Evolutionary conservation across 129 eudicot species (phyloP).

Genomic region (Centrapalus pauciflorus): DNA sequence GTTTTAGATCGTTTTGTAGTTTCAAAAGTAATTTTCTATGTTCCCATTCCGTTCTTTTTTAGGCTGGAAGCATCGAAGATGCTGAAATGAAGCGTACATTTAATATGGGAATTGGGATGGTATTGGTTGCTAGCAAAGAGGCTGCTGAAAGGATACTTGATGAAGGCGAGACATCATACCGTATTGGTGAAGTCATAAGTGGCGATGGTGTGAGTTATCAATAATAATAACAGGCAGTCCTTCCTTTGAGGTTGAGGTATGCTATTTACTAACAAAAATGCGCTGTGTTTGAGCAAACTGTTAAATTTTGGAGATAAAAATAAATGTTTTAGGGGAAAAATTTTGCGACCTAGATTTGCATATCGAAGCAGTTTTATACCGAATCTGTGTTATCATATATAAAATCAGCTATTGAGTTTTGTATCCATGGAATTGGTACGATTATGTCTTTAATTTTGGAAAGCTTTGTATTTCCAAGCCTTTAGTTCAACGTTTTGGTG

Average conservation of each 20-base stretch:
- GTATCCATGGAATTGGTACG: background rate
- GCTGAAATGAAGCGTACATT: conserved; percentile 74
- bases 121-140: conserved; percentile 50
- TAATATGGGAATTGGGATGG: conserved; percentile 86
- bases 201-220: too few relatives aligned
- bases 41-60: too few relatives aligned
- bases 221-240: background rate
- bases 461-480: too few relatives aligned
- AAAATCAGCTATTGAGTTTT: background rate
- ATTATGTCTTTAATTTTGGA: too few relatives aligned
- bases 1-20: too few relatives aligned
- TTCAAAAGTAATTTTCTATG: too few relatives aligned
- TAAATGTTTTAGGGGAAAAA: background rate
- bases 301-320: too few relatives aligned
- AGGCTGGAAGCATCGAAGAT: too few relatives aligned
- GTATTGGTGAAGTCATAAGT: conserved; percentile 68
- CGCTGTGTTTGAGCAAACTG: background rate
- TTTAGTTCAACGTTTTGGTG: too few relatives aligned
- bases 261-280: background rate
- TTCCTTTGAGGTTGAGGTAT: background rate
- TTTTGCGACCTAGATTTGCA: background rate
- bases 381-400: background rate
- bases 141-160: conserved; percentile 53
- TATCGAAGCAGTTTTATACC: background rate
- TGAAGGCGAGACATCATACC: conserved; percentile 32